Base-by-base conservation (phyloP, 192 early-diverging fungal genomes). In the Backusella mclennaniae region DNA sequence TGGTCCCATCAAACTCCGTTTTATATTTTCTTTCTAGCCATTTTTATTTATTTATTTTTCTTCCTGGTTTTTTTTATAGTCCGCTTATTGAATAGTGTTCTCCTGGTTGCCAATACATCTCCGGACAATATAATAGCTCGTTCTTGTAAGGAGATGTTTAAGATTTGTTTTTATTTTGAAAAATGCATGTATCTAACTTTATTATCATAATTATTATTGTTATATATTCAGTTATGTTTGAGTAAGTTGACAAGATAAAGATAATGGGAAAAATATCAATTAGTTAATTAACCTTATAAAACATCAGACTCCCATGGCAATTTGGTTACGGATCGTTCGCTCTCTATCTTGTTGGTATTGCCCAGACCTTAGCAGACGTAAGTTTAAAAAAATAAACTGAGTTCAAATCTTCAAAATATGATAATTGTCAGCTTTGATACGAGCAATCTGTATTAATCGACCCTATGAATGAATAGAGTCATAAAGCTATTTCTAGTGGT, bases 361-460 rank as follows among this genome's bases (percentile, higher is more conserved):
- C 78, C 23, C 78, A 79, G 74, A 79, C 78, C 35, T 52, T 79
- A 31, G 67, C 78, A 59, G 78, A 75, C 39, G 78, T 79, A 75
- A 38, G 70, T 38, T 49, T 26, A 36, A 59, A 59, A 59, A 26
- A 59, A 59, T 11, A 26, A 59, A 26, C 53, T 59, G 53, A 23
- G n/a, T 21, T 59, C 53, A 59, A 59, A 59, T 59, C n/a, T 26
- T 42, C n/a, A 23, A 42, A 14, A 44, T 21, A 67, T 38, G 38
- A 39, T 39, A 39, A 3, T 39, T 39, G 11, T 12, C 9, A 39
- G 11, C 38, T 39, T 39, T 39, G 8, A 39, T 39, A 39, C 7
- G 38, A 73, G 46, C 35, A 68, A 12, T 23, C 23, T 29, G 9
- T 29, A 63, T 29, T 63, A 63, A 63, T 63, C 56, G 26, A 38